Evolutionary conservation across 2,329 filamentous ascomycete genomes (phyloP).

Genomic region (Neofusicoccum sp.): DNA sequence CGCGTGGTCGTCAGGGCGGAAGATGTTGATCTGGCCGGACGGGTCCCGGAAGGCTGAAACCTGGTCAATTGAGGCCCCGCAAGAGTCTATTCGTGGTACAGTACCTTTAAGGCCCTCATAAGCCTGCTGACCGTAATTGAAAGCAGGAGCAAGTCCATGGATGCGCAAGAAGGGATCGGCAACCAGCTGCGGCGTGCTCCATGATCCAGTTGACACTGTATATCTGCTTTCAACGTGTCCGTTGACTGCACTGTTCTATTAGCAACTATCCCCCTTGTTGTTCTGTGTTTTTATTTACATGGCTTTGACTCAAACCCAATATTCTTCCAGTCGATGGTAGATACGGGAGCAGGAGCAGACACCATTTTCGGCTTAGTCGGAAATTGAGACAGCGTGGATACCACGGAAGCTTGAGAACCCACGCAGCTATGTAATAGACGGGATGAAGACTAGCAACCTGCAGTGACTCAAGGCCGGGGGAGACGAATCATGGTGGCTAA

Average conservation of each 20-base stretch:
- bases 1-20: constrained; percentile 36
- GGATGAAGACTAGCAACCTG: background rate
- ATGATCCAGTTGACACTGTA: constrained; percentile 22
- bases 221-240: constrained; percentile 28
- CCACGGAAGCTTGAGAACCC: background rate
- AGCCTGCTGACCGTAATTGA: constrained; percentile 26
- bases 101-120: constrained; percentile 21
- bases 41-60: constrained; percentile 24
- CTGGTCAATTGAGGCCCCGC: constrained; percentile 20
- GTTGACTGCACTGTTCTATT: constrained; percentile 22
- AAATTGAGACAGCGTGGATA: background rate
- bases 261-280: background rate
- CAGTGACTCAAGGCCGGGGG: background rate
- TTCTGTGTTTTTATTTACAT: background rate
- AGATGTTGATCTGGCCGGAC: constrained; percentile 34
- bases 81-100: background rate
- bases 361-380: constrained; percentile 18
- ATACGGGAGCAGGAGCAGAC: constrained; percentile 24
- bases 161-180: constrained; percentile 26
- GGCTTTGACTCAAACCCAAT: constrained; percentile 23
- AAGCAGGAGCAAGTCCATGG: constrained; percentile 28
- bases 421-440: background rate
- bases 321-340: constrained; percentile 25
- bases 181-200: constrained; percentile 27
- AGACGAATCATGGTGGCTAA: too few relatives aligned